Evolutionary conservation across 2,329 filamentous ascomycete species (phyloP).

Genomic region (Epichloe gansuensis): DNA sequence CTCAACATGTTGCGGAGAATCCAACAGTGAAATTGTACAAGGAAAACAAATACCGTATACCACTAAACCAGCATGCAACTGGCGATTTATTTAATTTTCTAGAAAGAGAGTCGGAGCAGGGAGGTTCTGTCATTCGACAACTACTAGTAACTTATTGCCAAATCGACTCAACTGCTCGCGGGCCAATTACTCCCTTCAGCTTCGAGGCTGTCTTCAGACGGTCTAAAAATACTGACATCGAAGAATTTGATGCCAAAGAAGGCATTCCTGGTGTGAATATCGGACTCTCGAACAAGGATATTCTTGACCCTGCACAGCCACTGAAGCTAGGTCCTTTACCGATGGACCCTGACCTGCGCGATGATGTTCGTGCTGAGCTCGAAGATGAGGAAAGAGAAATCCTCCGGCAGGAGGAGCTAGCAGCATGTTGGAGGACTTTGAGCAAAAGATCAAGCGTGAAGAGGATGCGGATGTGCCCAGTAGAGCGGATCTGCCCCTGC

Average conservation of each 20-base stretch:
- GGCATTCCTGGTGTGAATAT: slow-evolving; percentile 52
- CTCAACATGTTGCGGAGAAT: slow-evolving; percentile 69
- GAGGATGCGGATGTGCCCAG: slow-evolving; percentile 74
- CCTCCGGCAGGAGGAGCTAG: slow-evolving; percentile 59
- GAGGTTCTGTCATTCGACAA: slow-evolving; percentile 65
- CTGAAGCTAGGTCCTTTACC: slow-evolving; percentile 73
- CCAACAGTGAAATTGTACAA: slow-evolving; percentile 68
- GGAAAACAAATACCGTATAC: slow-evolving; percentile 78
- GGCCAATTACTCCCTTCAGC: slow-evolving; percentile 51
- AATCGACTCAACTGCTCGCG: slow-evolving; percentile 45
- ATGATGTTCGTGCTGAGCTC: slow-evolving; percentile 77
- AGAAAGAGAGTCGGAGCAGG: slow-evolving; percentile 72
- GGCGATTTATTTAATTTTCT: slow-evolving; percentile 77
- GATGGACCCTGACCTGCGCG: slow-evolving; percentile 69
- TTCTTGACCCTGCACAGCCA: slow-evolving; percentile 41
- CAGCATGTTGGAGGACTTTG: slow-evolving; percentile 78
- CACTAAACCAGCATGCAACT: slow-evolving; percentile 75
- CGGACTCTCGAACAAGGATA: slow-evolving; percentile 48
- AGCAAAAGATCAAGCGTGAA: slow-evolving; percentile 78
- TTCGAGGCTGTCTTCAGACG: slow-evolving; percentile 48
- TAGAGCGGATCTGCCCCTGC: slow-evolving; percentile 70
- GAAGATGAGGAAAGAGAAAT: slow-evolving; percentile 72
- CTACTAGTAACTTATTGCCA: slow-evolving; percentile 53
- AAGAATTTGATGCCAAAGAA: slow-evolving; percentile 51
- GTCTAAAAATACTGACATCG: slow-evolving; percentile 48